These are phyloP conservation scores for Pythium periplocum DNA, from an alignment of 352 stramenopile species.

Conservation along the genomic window DNA sequence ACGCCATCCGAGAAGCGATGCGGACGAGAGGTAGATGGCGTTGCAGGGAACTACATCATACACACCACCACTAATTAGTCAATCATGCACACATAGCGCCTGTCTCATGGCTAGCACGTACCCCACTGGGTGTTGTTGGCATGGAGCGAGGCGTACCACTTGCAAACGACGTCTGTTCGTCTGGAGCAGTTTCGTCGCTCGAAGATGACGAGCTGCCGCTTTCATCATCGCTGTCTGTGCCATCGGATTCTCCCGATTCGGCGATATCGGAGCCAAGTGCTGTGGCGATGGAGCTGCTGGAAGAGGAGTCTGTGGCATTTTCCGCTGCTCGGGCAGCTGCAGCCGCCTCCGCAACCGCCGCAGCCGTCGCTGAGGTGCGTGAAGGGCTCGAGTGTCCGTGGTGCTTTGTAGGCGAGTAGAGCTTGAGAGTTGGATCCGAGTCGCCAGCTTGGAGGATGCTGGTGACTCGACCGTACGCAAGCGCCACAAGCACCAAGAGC, in stretches of 20 bases:
- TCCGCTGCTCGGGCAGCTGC: neutral
- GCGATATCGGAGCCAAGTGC: conserved; percentile 53
- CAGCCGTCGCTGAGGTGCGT: neutral
- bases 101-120: conserved; percentile 1
- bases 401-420: conserved; percentile 50
- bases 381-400: conserved; percentile 10
- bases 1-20: conserved; percentile 10
- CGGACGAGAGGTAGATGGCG: conserved; percentile 10
- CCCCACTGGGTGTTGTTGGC: conserved; percentile 10
- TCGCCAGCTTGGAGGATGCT: conserved; percentile 63
- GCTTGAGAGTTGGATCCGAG: conserved; percentile 44
- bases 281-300: conserved; percentile 18
- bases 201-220: conserved; percentile 71
- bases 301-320: too few species aligned
- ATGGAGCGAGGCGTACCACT: conserved; percentile 12
- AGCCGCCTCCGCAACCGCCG: neutral
- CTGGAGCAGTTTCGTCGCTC: conserved; percentile 45
- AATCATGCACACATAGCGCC: too few species aligned
- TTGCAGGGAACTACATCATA: too few species aligned
- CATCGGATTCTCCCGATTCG: conserved; percentile 73
- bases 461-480: conserved; percentile 73
- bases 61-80: too few species aligned
- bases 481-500: conserved; percentile 54
- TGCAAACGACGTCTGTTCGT: conserved; percentile 16
- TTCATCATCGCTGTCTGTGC: conserved; percentile 74